Percentiles rank a stretch among this genome's conserved stretches.
Evolutionary conservation across 495 filamentous ascomycete genomes (phyloP).

Genomic region (Lepidopterella palustris): DNA sequence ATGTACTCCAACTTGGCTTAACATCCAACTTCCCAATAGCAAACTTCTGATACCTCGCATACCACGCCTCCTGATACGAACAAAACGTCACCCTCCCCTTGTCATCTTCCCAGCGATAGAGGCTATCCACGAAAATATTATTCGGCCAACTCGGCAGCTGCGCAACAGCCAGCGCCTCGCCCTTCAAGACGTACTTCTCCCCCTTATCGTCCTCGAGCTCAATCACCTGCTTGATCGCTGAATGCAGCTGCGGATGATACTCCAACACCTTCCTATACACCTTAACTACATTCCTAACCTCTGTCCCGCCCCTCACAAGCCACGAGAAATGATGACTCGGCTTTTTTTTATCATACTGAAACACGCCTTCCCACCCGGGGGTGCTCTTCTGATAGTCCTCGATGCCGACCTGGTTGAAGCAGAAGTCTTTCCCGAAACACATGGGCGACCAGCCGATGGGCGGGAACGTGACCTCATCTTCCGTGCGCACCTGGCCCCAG

Average conservation of each 20-base stretch:
- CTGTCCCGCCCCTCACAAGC: not conserved
- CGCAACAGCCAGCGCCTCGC: not conserved
- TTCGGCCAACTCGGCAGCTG: not conserved
- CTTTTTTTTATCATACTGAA: slow-evolving; percentile 1
- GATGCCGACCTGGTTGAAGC: slow-evolving; percentile 3
- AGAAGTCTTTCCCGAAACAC: not conserved
- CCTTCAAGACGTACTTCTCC: not conserved
- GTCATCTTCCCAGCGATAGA: not conserved
- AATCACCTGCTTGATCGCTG: slow-evolving; percentile 2
- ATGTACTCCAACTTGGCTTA: not conserved
- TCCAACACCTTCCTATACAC: slow-evolving; percentile 2
- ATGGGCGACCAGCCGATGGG: not conserved
- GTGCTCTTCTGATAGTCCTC: slow-evolving; percentile 2
- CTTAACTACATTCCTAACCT: not conserved
- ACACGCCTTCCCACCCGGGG: not conserved
- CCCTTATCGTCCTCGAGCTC: slow-evolving; percentile 1
- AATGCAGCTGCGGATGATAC: slow-evolving; percentile 1
- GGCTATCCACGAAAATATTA: not conserved
- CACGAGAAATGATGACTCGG: not conserved
- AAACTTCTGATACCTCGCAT: slow-evolving; percentile 1
- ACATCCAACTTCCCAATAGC: not conserved
- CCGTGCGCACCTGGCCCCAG: not conserved
- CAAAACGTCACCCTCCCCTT: not conserved
- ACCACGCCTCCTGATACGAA: not conserved
- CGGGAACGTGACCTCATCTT: not conserved